A percentile compares a stretch with the other conserved stretches of the same genome.
Evolutionary conservation across 2,329 filamentous ascomycete species (phyloP).

Genomic region (Exophiala phaeomuriformis): DNA sequence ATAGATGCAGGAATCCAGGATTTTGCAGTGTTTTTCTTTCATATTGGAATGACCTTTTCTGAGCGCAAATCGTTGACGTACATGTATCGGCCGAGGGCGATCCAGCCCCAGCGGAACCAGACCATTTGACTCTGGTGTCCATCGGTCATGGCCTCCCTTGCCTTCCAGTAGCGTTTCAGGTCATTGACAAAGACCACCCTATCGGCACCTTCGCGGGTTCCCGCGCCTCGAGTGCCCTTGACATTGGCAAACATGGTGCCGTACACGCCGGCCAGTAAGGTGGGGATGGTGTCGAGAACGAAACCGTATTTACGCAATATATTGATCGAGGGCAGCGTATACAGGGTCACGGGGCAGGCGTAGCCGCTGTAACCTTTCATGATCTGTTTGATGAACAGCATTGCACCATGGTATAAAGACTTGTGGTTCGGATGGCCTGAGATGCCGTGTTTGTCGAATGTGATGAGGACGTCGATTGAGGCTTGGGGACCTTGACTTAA

Average conservation of each 20-base stretch:
- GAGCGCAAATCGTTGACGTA: constrained; percentile 76
- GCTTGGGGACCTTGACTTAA: constrained; percentile 39
- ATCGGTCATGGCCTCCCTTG: constrained; percentile 77
- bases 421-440: constrained; percentile 91
- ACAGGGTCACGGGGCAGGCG: constrained; percentile 70
- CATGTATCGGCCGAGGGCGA: constrained; percentile 87
- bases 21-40: neutral
- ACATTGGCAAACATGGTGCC: constrained; percentile 28
- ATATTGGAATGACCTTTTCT: constrained; percentile 40
- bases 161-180: constrained; percentile 56
- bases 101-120: constrained; percentile 98
- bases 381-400: constrained; percentile 61
- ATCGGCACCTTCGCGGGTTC: constrained; percentile 39
- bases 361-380: constrained; percentile 57
- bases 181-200: constrained; percentile 65
- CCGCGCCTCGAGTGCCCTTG: constrained; percentile 21
- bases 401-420: constrained; percentile 75
- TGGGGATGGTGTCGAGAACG: constrained; percentile 67
- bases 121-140: constrained; percentile 95
- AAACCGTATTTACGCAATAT: constrained; percentile 73
- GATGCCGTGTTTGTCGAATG: constrained; percentile 77
- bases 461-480: constrained; percentile 74
- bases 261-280: constrained; percentile 53
- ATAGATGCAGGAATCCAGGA: too few species aligned
- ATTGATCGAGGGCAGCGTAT: constrained; percentile 69